A percentile compares a stretch with the other conserved stretches of the same genome.
These are phyloP conservation scores for Chaetomium fimeti DNA, from an alignment of 495 filamentous ascomycete genomes.

Conservation along the genomic window DNA sequence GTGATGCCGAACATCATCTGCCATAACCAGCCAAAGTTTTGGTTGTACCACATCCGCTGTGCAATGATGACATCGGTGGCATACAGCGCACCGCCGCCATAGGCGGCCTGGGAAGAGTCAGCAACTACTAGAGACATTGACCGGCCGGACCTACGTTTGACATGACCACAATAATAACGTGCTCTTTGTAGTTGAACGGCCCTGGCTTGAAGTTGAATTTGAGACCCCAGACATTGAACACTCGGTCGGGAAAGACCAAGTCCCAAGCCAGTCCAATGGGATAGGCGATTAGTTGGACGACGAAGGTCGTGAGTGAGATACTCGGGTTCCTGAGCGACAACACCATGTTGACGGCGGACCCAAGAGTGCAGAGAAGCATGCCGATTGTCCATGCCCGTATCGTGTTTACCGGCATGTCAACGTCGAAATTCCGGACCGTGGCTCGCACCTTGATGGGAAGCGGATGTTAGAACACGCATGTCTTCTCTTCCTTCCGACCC, in stretches of 20 bases:
- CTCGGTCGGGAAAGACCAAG: constrained; percentile 54
- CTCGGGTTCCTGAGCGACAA: constrained; percentile 66
- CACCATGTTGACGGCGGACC: constrained; percentile 68
- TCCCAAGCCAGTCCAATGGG: constrained; percentile 63
- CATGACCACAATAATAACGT: constrained; percentile 76
- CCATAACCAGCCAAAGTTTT: constrained; percentile 57
- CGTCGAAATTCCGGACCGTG: constrained; percentile 61
- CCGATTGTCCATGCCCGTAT: constrained; percentile 72
- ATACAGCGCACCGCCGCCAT: constrained; percentile 51
- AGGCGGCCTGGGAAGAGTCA: constrained; percentile 35
- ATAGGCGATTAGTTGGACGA: constrained; percentile 68
- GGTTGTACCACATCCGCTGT: constrained; percentile 40
- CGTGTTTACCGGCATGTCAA: constrained; percentile 66
- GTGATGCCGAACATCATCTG: constrained; percentile 66
- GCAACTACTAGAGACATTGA: not conserved
- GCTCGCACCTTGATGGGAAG: constrained; percentile 59
- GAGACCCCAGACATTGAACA: constrained; percentile 58
- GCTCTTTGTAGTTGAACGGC: constrained; percentile 77
- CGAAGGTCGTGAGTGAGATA: constrained; percentile 64
- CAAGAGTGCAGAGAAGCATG: constrained; percentile 60
- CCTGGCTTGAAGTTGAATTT: constrained; percentile 65
- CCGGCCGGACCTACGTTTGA: constrained; percentile 48
- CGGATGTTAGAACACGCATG: constrained; percentile 21
- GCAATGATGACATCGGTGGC: constrained; percentile 50
- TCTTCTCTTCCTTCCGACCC: not conserved